A percentile compares a stretch with the other conserved stretches of the same genome.
phyloP scores from a whole-genome alignment of 78 protist species.

The Dictyostelium intermedium region DNA sequence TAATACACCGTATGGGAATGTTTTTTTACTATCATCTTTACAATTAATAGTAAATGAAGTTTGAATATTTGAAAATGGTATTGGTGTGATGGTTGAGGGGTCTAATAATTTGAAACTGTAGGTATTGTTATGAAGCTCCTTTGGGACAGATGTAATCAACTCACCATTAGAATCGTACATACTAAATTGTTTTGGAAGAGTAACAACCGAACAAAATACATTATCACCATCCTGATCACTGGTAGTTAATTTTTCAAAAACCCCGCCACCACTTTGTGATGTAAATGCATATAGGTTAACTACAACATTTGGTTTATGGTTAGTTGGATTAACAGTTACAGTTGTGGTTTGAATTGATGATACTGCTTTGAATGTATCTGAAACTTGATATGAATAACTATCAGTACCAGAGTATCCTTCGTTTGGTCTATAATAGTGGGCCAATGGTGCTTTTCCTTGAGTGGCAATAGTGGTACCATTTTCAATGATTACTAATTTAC shows the following conservation, averaged over 20 bases:
- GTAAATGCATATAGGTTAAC: not conserved
- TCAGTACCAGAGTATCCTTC: conserved; percentile 24
- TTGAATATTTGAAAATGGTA: not conserved
- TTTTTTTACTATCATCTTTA: not conserved
- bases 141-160: not conserved
- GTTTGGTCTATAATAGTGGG: conserved; percentile 1
- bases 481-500: not conserved
- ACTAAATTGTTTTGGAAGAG: not conserved
- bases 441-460: not conserved
- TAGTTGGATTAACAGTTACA: conserved; percentile 10
- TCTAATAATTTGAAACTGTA: not conserved
- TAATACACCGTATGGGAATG: not conserved
- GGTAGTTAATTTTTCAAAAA: not conserved
- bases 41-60: not conserved
- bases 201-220: not conserved
- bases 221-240: not conserved
- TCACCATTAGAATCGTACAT: not conserved
- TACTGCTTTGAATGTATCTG: not conserved
- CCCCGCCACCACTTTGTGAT: not conserved
- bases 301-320: not conserved
- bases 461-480: not conserved
- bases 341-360: not conserved
- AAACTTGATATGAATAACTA: not conserved
- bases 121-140: not conserved
- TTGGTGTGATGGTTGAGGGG: not conserved